phyloP scores from a whole-genome alignment of 805 yeast species.

The Candida fluviatilis region DNA sequence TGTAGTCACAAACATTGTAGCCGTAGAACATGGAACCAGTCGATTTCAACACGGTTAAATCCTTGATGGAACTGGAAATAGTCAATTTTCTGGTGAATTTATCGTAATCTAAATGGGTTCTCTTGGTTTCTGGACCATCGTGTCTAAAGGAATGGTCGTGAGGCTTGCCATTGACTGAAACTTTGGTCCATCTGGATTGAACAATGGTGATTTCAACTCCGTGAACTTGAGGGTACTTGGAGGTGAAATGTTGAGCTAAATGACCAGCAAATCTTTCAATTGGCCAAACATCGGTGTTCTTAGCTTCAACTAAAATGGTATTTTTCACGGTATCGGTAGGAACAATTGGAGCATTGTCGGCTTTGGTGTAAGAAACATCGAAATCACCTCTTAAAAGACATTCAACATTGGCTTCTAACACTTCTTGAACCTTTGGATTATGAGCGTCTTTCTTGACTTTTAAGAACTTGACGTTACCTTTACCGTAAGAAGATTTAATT shows the following conservation, averaged over 20 bases:
- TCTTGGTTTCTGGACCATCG: constrained; percentile 79
- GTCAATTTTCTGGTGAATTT: constrained; percentile 49
- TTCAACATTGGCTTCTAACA: constrained; percentile 79
- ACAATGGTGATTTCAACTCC: constrained; percentile 64
- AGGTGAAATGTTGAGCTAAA: constrained; percentile 74
- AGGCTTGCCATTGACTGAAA: constrained; percentile 59
- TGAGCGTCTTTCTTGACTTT: constrained; percentile 77
- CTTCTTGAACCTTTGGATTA: constrained; percentile 72
- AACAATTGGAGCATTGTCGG: constrained; percentile 84
- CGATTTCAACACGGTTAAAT: constrained; percentile 79
- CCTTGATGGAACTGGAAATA: constrained; percentile 68
- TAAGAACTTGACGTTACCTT: constrained; percentile 87
- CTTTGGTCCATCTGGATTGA: constrained; percentile 80
- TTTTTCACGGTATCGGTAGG: constrained; percentile 94
- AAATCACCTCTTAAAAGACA: constrained; percentile 74
- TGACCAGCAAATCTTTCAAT: constrained; percentile 86
- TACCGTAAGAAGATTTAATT: constrained; percentile 71
- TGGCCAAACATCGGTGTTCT: constrained; percentile 81
- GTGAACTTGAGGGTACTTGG: constrained; percentile 71
- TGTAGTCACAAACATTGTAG: constrained; percentile 80
- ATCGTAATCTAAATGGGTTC: constrained; percentile 49
- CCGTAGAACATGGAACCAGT: constrained; percentile 94
- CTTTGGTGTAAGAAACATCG: constrained; percentile 78
- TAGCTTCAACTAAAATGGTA: constrained; percentile 80
- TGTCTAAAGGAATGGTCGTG: constrained; percentile 84